Conservation (phyloP, 1,139 yeast genomes). For the Pichia sorboxylosa region DNA sequence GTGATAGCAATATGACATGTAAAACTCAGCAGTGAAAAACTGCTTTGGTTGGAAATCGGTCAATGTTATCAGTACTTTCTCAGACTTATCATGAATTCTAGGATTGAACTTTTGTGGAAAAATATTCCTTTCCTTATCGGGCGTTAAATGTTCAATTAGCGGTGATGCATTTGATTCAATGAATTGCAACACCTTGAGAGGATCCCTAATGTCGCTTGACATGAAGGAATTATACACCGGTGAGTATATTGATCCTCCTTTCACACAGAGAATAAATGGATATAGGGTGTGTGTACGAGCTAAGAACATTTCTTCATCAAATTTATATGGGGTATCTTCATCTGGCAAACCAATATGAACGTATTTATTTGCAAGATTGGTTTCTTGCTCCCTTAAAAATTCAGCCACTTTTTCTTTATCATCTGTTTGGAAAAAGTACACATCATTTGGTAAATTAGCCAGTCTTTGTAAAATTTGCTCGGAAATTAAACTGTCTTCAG, state of each 20-base stretch:
- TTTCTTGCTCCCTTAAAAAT: slow-evolving; percentile 33
- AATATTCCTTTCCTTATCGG: slow-evolving; percentile 29
- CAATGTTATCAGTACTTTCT: slow-evolving; percentile 43
- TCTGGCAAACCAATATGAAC: slow-evolving; percentile 8
- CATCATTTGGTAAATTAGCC: slow-evolving; percentile 43
- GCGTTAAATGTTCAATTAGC: slow-evolving; percentile 38
- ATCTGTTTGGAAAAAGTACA: slow-evolving; percentile 40
- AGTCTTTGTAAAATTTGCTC: slow-evolving; percentile 49
- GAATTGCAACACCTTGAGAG: slow-evolving; percentile 36
- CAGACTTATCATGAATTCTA: slow-evolving; percentile 16
- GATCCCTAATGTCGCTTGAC: slow-evolving; percentile 49
- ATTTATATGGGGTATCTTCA: slow-evolving; percentile 8
- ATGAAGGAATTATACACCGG: slow-evolving; percentile 48
- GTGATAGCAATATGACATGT: slow-evolving; percentile 40
- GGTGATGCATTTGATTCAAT: slow-evolving; percentile 38
- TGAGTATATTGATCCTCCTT: slow-evolving; percentile 43
- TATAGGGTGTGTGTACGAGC: slow-evolving; percentile 44
- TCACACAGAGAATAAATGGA: slow-evolving; percentile 52
- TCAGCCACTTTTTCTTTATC: slow-evolving; percentile 31
- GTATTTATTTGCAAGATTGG: slow-evolving; percentile 31
- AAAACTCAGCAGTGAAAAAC: slow-evolving; percentile 30
- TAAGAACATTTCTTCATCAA: slow-evolving; percentile 34
- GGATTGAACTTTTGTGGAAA: slow-evolving; percentile 22
- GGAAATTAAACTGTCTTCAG: slow-evolving; percentile 51
- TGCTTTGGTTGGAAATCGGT: slow-evolving; percentile 34